Evolutionary conservation across 805 yeast genomes (phyloP), one percentile per base, ranked within the genome.

Genomic region (Lipomyces orientalis): DNA sequence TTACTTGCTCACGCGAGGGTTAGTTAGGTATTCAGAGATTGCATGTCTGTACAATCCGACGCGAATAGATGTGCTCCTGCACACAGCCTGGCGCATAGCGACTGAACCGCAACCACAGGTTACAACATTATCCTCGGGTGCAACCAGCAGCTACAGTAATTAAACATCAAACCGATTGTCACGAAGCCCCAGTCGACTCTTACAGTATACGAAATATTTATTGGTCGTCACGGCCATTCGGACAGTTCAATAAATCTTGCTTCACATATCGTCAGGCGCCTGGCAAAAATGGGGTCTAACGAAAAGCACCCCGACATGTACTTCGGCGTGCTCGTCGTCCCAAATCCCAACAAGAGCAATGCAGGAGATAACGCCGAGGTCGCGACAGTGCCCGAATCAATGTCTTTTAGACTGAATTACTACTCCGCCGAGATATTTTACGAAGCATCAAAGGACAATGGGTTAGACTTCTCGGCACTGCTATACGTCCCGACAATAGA

Each of bases 311-410:
- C 65, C n/a, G 58, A 54, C 14, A 59, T 68, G 49, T 60, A 60
- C 59, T 64, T 64, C 54, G 71, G 71, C 46, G 71, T 64, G n/a
- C 68, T 67, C 60, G 71, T 68, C 10, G 56, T 68, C 34, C 71
- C 71, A 7, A 67, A 60, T 55, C 55, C 57, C 16, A 43, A 34
- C 52, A 43, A 54, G 25, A 46, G 56, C 31, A 33, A 35, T n/a
- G 4, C 43, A 4, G 46, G 10, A 52, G n/a, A 31, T 37, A 16
- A 51, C 39, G 54, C 34, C n/a, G 55, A 54, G 29, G 58, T 67
- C n/a, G 16, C 35, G 16, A 59, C 62, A 16, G 61, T 69, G 37
- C 62, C 71, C 19, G 37, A 35, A 29, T n/a, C 54, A 2, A 54
- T 63, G 39, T 69, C 72, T 22, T 69, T 69, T 61, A 25, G 59